A percentile compares a stretch with the other conserved stretches of the same genome.
Conservation (phyloP, 2,329 filamentous ascomycete species). For the Macrophomina tecta region DNA sequence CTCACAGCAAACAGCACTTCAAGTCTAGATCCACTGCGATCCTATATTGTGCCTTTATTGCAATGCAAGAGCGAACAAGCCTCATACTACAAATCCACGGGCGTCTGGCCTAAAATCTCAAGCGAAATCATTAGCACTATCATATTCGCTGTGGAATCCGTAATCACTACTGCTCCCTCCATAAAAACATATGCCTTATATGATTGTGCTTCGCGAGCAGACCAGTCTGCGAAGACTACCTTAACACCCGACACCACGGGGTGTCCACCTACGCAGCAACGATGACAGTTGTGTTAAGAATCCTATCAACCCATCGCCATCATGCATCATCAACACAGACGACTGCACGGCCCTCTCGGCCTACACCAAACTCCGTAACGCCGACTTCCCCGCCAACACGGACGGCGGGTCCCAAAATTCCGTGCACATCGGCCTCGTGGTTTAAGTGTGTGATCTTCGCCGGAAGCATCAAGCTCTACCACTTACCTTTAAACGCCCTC, state of each 20-base stretch:
- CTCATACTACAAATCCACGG: not conserved
- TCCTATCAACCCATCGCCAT: not conserved
- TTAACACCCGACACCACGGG: not conserved
- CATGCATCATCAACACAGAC: not conserved
- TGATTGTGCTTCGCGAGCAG: not conserved
- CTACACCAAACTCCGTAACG: not conserved
- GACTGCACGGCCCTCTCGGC: not conserved
- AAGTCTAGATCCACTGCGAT: not conserved
- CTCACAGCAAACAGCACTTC: not conserved
- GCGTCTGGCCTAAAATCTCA: not conserved
- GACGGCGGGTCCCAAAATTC: not conserved
- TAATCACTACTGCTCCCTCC: not conserved
- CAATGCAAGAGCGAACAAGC: not conserved
- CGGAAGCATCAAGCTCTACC: not conserved
- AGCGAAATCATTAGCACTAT: not conserved
- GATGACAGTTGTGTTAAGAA: too few relatives aligned
- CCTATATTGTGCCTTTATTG: not conserved
- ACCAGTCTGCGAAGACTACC: not conserved
- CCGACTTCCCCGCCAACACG: not conserved
- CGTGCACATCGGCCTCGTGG: not conserved
- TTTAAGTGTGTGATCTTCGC: not conserved
- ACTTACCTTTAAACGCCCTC: not conserved
- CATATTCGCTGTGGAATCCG: not conserved
- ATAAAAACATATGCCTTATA: not conserved
- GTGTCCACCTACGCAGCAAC: too few relatives aligned